phyloP scores from a whole-genome alignment of 129 eudicot species.

The Glebionis coronaria region DNA sequence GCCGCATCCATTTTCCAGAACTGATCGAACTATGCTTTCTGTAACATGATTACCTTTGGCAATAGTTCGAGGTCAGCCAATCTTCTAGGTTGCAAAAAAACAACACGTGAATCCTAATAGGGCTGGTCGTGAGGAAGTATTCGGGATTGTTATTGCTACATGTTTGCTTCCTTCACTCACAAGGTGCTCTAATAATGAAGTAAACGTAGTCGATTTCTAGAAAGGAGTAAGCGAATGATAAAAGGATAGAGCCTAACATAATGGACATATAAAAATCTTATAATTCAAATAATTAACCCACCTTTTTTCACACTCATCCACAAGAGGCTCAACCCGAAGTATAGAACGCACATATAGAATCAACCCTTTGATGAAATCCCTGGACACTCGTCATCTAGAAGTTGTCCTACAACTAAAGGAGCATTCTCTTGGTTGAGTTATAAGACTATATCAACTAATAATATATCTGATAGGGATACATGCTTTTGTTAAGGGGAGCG shows the following conservation, averaged over 20 bases:
- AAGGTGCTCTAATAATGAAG: constrained; percentile 89
- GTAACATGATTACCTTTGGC: too few species aligned
- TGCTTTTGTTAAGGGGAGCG: too few species aligned
- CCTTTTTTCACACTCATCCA: constrained; percentile 99
- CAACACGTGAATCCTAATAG: constrained; percentile 98
- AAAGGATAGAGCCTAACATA: constrained; percentile 25
- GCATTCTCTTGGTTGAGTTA: constrained; percentile 96
- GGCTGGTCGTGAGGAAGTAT: constrained; percentile 93
- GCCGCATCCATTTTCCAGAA: too few species aligned
- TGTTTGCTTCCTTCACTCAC: too few species aligned
- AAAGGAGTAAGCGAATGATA: constrained; percentile 25
- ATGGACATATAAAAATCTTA: background rate
- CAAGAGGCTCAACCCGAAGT: constrained; percentile 98
- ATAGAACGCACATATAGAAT: constrained; percentile 93
- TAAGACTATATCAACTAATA: constrained; percentile 17
- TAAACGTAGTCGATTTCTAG: constrained; percentile 90
- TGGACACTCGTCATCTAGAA: constrained; percentile 92
- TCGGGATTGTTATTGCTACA: constrained; percentile 99
- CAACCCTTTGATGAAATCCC: constrained; percentile 96
- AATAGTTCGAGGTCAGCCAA: too few species aligned
- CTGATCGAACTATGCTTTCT: too few species aligned
- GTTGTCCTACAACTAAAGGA: too few species aligned
- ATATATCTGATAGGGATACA: too few species aligned
- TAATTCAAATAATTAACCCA: constrained; percentile 1
- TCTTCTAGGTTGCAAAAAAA: too few species aligned